A percentile compares a stretch with the other conserved stretches of the same genome.
These are phyloP conservation scores for Somion occarium DNA, from an alignment of 1,284 basidiomycete species.

Conservation along the genomic window DNA sequence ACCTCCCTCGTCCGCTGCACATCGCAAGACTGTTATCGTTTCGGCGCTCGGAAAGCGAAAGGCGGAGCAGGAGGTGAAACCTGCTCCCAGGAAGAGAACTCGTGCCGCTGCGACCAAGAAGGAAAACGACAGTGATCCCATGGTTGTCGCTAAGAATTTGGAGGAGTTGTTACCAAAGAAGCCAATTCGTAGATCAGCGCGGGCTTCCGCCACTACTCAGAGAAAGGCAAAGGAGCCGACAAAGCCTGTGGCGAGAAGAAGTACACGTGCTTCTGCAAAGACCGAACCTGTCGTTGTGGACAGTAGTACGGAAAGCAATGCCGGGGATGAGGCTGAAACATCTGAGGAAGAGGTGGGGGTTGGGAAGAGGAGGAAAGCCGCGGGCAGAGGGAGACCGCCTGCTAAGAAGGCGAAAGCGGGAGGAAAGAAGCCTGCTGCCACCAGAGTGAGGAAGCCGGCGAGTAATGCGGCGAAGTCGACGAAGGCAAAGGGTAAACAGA, in stretches of 20 bases:
- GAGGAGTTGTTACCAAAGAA: conserved; percentile 1
- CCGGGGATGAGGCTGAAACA: conserved; percentile 13
- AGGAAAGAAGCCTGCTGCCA: background rate
- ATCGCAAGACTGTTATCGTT: background rate
- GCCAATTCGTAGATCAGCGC: background rate
- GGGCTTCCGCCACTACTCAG: background rate
- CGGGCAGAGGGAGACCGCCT: background rate
- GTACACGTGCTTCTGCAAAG: background rate
- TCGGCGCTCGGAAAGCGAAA: background rate
- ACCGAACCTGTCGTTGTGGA: background rate
- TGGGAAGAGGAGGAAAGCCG: conserved; percentile 1
- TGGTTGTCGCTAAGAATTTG: background rate
- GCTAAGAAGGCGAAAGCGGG: conserved; percentile 5
- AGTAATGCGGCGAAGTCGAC: background rate
- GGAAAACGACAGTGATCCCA: background rate
- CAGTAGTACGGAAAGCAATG: conserved; percentile 2
- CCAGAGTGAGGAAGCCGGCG: background rate
- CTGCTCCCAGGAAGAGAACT: background rate
- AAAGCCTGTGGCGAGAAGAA: background rate
- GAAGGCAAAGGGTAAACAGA: conserved; percentile 8
- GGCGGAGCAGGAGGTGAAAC: background rate
- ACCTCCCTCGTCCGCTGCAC: background rate
- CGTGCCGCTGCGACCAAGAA: background rate
- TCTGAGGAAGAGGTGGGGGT: conserved; percentile 9
- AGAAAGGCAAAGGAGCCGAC: background rate